phyloP scores from a whole-genome alignment of 73 alveolate species.

The Paramecium sonneborni region DNA sequence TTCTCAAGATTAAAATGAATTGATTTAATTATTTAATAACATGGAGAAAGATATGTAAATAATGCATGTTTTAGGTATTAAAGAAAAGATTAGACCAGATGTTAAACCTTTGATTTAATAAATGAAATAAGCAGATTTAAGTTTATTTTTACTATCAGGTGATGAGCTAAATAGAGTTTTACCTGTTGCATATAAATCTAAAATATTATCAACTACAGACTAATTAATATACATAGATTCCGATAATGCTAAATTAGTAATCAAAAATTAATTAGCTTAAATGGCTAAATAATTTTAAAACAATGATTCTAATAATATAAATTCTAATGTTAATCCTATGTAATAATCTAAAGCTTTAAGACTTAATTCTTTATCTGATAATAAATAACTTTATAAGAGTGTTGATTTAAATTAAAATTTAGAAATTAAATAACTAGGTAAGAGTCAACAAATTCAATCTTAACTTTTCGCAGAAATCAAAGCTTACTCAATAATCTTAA shows the following conservation, averaged over 20 bases:
- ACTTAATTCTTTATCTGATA: background rate
- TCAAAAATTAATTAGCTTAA: background rate
- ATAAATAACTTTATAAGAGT: background rate
- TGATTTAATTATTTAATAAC: conserved; percentile 4
- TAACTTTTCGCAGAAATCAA: background rate
- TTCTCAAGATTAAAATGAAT: background rate
- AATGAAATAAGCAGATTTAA: conserved; percentile 48
- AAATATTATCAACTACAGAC: background rate
- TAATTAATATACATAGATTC: background rate
- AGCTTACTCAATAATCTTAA: conserved; percentile 10
- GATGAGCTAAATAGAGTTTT: conserved; percentile 48
- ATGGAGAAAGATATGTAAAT: conserved; percentile 25
- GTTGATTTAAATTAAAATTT: background rate
- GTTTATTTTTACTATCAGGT: conserved; percentile 52
- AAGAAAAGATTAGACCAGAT: conserved; percentile 50
- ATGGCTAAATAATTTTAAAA: background rate
- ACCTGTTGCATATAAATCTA: conserved; percentile 52
- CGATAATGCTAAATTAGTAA: conserved; percentile 5
- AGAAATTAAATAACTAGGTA: background rate
- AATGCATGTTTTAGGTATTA: conserved; percentile 38
- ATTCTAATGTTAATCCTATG: background rate
- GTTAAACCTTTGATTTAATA: background rate
- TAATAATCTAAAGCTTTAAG: background rate
- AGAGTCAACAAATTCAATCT: background rate
- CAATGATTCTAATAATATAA: background rate